Evolutionary conservation across 2,329 filamentous ascomycete species (phyloP), one percentile per base, ranked within the genome.

Genomic region (Juglanconis juglandina): DNA sequence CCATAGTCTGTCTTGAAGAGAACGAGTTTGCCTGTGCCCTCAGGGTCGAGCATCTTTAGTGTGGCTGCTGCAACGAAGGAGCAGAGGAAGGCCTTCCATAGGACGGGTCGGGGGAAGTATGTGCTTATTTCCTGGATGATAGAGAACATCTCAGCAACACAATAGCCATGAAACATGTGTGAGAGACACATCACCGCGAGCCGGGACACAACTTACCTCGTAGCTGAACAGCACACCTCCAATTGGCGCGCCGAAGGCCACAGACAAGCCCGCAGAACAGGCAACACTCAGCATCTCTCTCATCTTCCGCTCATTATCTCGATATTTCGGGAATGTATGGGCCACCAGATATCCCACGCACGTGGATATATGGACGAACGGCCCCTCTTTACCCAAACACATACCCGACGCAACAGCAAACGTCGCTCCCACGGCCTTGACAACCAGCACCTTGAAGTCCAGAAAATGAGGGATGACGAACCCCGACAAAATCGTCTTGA

Each of bases 211-310:
- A 58, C 63, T 53, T 60, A 71, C 69, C 68, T 83, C 81, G 59
- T 85, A 86, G 49, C 78, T 81, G 68, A 87, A 87, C 4, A 87
- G 71, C 0, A 87, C 83, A 8, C 83, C 83, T 1, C 84, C 84
- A 55, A 87, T 85, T 0, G 84, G 85, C 24, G 84, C 84, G 5
- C 84, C 84, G 64, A 87, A 87, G 0, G 84, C 84, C 0, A 87
- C 84, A 17, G 80, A 82, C 52, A 87, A 69, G 2, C 84, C 85
- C 11, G 82, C 75, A 0, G 83, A 81, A 63, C 82, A 85, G 2
- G 81, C 81, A 3, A 83, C 82, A 49, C 80, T 81, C 10, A 86
- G 73, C 67, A 86, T 78, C 69, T 87, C 83, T 10, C 83, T 73
- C 74, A 85, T 78, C 68, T 85, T 85, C 46, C 82, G 72, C 8